Percentiles rank a stretch among this genome's conserved stretches.
phyloP scores from a whole-genome alignment of 2,329 filamentous ascomycete species.

The Cadophora luteo-olivacea region DNA sequence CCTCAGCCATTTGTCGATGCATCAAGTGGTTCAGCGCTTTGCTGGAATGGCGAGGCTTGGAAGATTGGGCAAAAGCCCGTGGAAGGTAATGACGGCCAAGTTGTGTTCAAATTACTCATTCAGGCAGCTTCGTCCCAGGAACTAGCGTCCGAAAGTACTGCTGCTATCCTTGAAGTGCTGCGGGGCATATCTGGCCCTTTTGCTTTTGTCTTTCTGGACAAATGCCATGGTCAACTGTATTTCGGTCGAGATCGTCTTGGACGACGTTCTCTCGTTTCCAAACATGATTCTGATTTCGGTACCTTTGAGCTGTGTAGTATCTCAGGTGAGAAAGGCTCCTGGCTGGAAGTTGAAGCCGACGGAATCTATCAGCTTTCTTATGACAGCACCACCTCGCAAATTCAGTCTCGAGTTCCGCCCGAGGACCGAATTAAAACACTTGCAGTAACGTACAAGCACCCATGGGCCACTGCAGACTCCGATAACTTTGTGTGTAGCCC shows the following conservation, averaged over 20 bases:
- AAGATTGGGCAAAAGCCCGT: slow-evolving; percentile 65
- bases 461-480: slow-evolving; percentile 17
- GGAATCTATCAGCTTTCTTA: slow-evolving; percentile 66
- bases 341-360: slow-evolving; percentile 84
- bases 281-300: slow-evolving; percentile 49
- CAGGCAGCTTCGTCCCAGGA: slow-evolving; percentile 40
- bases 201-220: slow-evolving; percentile 86
- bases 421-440: background rate
- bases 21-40: slow-evolving; percentile 69
- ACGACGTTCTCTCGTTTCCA: slow-evolving; percentile 77
- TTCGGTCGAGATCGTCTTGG: slow-evolving; percentile 90
- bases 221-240: slow-evolving; percentile 65
- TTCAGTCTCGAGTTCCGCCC: background rate
- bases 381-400: background rate
- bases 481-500: slow-evolving; percentile 16
- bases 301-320: slow-evolving; percentile 74
- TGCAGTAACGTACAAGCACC: slow-evolving; percentile 21
- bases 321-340: slow-evolving; percentile 61
- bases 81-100: slow-evolving; percentile 79
- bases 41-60: slow-evolving; percentile 99
- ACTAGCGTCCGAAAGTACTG: slow-evolving; percentile 34
- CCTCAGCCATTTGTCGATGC: slow-evolving; percentile 74
- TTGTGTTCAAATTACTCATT: slow-evolving; percentile 67
- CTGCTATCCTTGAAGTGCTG: slow-evolving; percentile 58
- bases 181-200: slow-evolving; percentile 80